Conservation (phyloP, 768 basidiomycete genomes). For the Kwoniella botswanensis region DNA sequence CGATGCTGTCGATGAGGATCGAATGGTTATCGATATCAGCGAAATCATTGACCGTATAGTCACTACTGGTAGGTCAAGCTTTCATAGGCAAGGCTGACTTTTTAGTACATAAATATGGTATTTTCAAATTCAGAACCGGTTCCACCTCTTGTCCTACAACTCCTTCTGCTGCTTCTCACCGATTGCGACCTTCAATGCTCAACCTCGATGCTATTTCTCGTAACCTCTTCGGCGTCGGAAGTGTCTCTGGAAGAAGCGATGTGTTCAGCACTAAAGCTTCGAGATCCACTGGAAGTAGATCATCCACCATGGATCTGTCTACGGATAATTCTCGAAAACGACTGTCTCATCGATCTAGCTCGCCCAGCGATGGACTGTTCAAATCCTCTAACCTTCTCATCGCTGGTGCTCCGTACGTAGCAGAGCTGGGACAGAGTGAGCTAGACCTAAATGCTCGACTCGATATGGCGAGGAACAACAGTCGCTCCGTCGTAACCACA, state of each 20-base stretch:
- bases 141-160: conserved; percentile 80
- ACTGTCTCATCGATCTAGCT: conserved; percentile 20
- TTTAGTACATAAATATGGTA: conserved; percentile 68
- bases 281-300: conserved; percentile 73
- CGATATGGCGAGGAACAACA: conserved; percentile 79
- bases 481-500: conserved; percentile 36
- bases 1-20: conserved; percentile 56
- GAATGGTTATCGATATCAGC: conserved; percentile 73
- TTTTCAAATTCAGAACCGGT: conserved; percentile 85
- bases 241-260: conserved; percentile 64
- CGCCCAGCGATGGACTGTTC: conserved; percentile 9
- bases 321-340: conserved; percentile 15
- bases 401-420: conserved; percentile 20
- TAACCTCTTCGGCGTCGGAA: conserved; percentile 75
- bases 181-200: conserved; percentile 78
- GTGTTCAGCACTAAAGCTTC: conserved; percentile 67
- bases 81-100: conserved; percentile 27
- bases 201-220: conserved; percentile 87
- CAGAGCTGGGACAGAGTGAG: conserved; percentile 57
- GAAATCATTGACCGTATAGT: conserved; percentile 76
- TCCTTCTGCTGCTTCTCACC: conserved; percentile 72
- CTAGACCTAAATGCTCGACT: conserved; percentile 74
- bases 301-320: conserved; percentile 62
- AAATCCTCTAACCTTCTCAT: conserved; percentile 3
- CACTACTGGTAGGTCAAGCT: conserved; percentile 71